Evolutionary conservation across 768 basidiomycete genomes (phyloP).

Genomic region (Astraeus odoratus): DNA sequence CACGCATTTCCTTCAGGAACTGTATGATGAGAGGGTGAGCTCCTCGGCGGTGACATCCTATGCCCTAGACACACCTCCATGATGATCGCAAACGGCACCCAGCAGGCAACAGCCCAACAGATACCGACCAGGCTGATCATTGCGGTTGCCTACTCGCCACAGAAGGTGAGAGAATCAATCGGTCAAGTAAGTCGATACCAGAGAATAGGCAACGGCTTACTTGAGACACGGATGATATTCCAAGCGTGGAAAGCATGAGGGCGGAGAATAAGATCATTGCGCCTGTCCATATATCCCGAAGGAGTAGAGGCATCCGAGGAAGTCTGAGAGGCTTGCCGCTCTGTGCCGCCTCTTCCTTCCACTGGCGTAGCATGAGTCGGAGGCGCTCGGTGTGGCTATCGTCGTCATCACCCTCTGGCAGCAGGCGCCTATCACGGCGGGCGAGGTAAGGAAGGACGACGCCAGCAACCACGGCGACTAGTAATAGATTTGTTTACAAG

Average conservation of each 20-base stretch:
- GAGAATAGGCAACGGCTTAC: slow-evolving; percentile 27
- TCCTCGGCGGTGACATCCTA: slow-evolving; percentile 13
- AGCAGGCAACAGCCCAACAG: slow-evolving; percentile 97
- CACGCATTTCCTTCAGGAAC: slow-evolving; percentile 69
- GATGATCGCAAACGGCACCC: slow-evolving; percentile 96
- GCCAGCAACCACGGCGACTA: slow-evolving; percentile 84
- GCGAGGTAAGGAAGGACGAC: slow-evolving; percentile 75
- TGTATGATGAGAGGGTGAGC: slow-evolving; percentile 20
- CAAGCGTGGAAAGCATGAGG: slow-evolving; percentile 80
- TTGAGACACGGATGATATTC: slow-evolving; percentile 72
- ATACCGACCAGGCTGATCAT: slow-evolving; percentile 84
- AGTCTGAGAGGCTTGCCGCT: slow-evolving; percentile 69
- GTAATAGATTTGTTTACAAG: not conserved
- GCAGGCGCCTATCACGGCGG: slow-evolving; percentile 71
- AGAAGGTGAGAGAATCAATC: not conserved
- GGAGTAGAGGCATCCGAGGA: slow-evolving; percentile 84
- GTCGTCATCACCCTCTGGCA: slow-evolving; percentile 62
- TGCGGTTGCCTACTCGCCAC: slow-evolving; percentile 53
- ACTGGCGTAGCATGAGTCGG: slow-evolving; percentile 62
- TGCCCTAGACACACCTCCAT: slow-evolving; percentile 75
- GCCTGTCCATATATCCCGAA: slow-evolving; percentile 91
- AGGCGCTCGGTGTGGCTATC: slow-evolving; percentile 70
- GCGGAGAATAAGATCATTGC: slow-evolving; percentile 75
- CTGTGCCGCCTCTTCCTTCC: slow-evolving; percentile 79
- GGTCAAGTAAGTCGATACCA: not conserved